These are phyloP conservation scores for Amylostereum areolatum DNA, from an alignment of 1,284 basidiomycete genomes.

Conservation along the genomic window DNA sequence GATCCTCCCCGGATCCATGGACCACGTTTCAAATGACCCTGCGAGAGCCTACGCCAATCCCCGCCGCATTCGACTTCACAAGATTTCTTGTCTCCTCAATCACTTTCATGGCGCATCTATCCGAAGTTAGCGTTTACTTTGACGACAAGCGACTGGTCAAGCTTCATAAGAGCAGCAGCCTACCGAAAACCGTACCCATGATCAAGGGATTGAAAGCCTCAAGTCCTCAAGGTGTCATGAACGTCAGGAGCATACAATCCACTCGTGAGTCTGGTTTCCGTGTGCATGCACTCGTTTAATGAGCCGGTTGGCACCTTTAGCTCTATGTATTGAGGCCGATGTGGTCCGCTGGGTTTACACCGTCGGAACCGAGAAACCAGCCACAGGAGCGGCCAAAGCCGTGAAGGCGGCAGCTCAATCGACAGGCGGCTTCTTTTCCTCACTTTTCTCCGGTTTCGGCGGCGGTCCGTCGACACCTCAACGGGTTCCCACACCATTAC, in stretches of 20 bases:
- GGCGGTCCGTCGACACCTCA: constrained; percentile 33
- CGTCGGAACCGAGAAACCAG: constrained; percentile 60
- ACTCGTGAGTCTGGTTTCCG: constrained; percentile 43
- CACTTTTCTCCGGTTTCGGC: constrained; percentile 64
- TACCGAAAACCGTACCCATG: constrained; percentile 51
- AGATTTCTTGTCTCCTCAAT: constrained; percentile 91
- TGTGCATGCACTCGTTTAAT: too few species aligned
- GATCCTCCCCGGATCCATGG: constrained; percentile 47
- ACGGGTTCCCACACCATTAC: constrained; percentile 32
- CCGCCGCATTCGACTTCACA: constrained; percentile 79
- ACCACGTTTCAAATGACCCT: constrained; percentile 90
- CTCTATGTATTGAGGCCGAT: constrained; percentile 76
- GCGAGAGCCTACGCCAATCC: constrained; percentile 80
- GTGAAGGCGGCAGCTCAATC: constrained; percentile 24
- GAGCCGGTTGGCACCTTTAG: constrained; percentile 24
- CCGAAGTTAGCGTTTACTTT: constrained; percentile 73
- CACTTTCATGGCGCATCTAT: constrained; percentile 87
- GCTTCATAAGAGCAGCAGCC: constrained; percentile 65
- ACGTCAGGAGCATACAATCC: constrained; percentile 55
- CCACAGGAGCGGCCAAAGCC: constrained; percentile 28
- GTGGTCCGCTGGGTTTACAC: constrained; percentile 81
- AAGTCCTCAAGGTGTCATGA: constrained; percentile 58
- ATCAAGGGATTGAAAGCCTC: constrained; percentile 45
- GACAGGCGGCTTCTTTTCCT: constrained; percentile 69
- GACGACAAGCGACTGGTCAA: constrained; percentile 75